Evolutionary conservation across 192 early-diverging fungal species (phyloP).

Genomic region (Coemansia reversa): DNA sequence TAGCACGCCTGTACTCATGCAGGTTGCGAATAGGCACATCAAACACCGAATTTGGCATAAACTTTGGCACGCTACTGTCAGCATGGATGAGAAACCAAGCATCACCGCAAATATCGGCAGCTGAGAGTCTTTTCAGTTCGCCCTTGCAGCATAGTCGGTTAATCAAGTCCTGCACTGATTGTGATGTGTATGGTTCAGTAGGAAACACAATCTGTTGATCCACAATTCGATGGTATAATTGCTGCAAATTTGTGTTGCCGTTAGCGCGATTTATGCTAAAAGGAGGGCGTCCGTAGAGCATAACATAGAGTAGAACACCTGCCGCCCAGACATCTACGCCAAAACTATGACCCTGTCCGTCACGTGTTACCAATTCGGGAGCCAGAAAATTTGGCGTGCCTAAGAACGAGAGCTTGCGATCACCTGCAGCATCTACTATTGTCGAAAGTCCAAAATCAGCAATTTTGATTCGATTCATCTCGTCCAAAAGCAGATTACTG

Average conservation of each 20-base stretch:
- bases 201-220: conserved; percentile 64
- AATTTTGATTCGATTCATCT: conserved; percentile 83
- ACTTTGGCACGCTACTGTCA: conserved; percentile 14
- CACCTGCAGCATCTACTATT: conserved; percentile 68
- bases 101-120: conserved; percentile 31
- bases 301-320: conserved; percentile 89
- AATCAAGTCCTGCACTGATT: conserved; percentile 69
- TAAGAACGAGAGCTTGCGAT: conserved; percentile 94
- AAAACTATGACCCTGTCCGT: conserved; percentile 79
- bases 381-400: conserved; percentile 99
- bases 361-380: conserved; percentile 87
- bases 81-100: conserved; percentile 35
- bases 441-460: conserved; percentile 97
- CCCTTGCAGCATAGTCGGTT: conserved; percentile 62
- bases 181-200: conserved; percentile 56
- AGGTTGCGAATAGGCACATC: conserved; percentile 39
- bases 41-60: conserved; percentile 47
- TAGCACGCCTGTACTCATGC: conserved; percentile 26
- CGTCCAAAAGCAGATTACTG: conserved; percentile 85
- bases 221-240: conserved; percentile 48
- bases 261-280: conserved; percentile 56
- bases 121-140: conserved; percentile 56
- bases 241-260: conserved; percentile 22
- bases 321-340: conserved; percentile 95
- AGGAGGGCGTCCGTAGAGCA: conserved; percentile 85